Evolutionary conservation across 495 filamentous ascomycete species (phyloP).

Genomic region (Podospora australis): DNA sequence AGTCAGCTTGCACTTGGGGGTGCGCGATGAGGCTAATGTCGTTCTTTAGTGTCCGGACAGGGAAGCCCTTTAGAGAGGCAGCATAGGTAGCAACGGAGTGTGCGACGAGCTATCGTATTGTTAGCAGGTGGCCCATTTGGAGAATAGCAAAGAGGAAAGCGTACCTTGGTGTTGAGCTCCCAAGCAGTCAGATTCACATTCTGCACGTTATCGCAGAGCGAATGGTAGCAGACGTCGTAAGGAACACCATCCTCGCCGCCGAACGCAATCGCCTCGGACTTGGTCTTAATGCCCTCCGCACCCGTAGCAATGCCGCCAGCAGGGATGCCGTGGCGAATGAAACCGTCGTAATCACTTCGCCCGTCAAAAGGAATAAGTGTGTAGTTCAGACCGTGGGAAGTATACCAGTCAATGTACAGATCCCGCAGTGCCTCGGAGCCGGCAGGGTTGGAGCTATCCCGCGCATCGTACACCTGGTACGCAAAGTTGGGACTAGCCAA

Average conservation of each 20-base stretch:
- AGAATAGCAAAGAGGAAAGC: not conserved
- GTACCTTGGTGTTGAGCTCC: constrained; percentile 48
- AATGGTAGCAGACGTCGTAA: constrained; percentile 52
- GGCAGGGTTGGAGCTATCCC: constrained; percentile 39
- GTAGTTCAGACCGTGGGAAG: constrained; percentile 40
- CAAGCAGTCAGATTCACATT: constrained; percentile 48
- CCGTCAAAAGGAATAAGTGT: constrained; percentile 51
- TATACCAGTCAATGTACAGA: constrained; percentile 46
- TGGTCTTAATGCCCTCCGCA: constrained; percentile 51
- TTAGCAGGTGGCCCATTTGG: not conserved
- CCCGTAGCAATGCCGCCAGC: constrained; percentile 57
- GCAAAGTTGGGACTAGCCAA: constrained; percentile 50
- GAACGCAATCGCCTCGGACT: constrained; percentile 44
- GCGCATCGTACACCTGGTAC: constrained; percentile 46
- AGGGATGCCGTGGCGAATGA: constrained; percentile 48
- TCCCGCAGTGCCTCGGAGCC: constrained; percentile 47
- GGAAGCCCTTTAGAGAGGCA: constrained; percentile 47
- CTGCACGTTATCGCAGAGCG: constrained; percentile 44
- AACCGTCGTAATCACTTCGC: constrained; percentile 51
- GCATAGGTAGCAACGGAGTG: constrained; percentile 50
- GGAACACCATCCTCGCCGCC: constrained; percentile 46
- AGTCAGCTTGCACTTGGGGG: no score
- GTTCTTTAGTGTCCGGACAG: constrained; percentile 29
- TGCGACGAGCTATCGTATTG: constrained; percentile 39
- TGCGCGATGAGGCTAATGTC: not conserved